These are phyloP conservation scores for Penicillium sp. DNA, from an alignment of 2,329 filamentous ascomycete genomes.

Conservation along the genomic window DNA sequence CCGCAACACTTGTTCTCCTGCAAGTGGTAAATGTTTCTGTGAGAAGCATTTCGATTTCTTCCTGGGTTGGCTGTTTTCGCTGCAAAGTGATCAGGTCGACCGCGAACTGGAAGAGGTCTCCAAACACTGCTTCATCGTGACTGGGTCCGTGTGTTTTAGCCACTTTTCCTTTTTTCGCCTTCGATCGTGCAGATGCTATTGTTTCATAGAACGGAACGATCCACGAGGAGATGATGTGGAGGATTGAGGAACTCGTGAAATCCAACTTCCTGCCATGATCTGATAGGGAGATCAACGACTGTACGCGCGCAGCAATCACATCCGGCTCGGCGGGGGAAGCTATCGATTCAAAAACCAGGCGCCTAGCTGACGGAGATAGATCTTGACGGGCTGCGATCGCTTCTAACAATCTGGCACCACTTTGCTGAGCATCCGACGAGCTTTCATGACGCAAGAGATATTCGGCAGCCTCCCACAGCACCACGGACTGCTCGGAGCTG, in stretches of 20 bases:
- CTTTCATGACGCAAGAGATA: slow-evolving; percentile 38
- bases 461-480: slow-evolving; percentile 41
- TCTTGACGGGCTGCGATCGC: slow-evolving; percentile 40
- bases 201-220: slow-evolving; percentile 40
- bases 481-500: slow-evolving; percentile 40
- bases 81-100: slow-evolving; percentile 45
- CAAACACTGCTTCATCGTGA: slow-evolving; percentile 37
- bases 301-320: slow-evolving; percentile 39
- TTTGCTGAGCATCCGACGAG: slow-evolving; percentile 37
- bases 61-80: slow-evolving; percentile 34
- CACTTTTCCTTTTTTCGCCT: slow-evolving; percentile 37
- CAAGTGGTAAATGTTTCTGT: slow-evolving; percentile 41
- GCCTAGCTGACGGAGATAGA: slow-evolving; percentile 35
- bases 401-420: slow-evolving; percentile 38
- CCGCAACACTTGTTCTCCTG: slow-evolving; percentile 41
- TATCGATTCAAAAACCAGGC: slow-evolving; percentile 38
- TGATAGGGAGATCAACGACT: slow-evolving; percentile 41
- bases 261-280: slow-evolving; percentile 46
- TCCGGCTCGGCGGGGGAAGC: slow-evolving; percentile 35
- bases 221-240: slow-evolving; percentile 41
- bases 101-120: slow-evolving; percentile 42
- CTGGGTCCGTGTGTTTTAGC: slow-evolving; percentile 31
- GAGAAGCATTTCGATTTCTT: slow-evolving; percentile 39
- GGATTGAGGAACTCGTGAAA: slow-evolving; percentile 38
- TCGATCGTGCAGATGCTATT: slow-evolving; percentile 37